These are phyloP conservation scores for Yamadazyma diospyri DNA, from an alignment of 1,139 yeast species.

Conservation along the genomic window DNA sequence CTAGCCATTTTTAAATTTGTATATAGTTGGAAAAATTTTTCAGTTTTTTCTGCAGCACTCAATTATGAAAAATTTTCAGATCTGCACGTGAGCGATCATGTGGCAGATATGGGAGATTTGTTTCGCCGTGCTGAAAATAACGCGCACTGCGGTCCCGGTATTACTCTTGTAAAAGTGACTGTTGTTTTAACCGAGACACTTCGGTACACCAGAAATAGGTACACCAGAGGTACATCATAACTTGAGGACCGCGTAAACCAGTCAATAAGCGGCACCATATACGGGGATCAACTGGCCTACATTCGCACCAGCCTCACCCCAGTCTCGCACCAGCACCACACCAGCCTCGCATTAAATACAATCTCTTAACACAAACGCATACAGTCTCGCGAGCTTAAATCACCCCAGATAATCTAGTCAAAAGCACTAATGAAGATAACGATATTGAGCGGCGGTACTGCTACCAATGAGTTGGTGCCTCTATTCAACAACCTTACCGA, in stretches of 20 bases:
- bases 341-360: too few species aligned
- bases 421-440: conserved; percentile 33
- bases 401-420: too few species aligned
- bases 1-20: conserved; percentile 46
- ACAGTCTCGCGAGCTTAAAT: too few species aligned
- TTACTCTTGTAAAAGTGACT: conserved; percentile 13
- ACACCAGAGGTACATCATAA: neutral
- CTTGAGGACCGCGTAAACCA: too few species aligned
- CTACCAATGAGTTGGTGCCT: conserved; percentile 61
- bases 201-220: conserved; percentile 3
- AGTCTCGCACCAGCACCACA: neutral
- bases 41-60: neutral
- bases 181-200: conserved; percentile 7
- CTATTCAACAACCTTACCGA: conserved; percentile 41
- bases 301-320: neutral
- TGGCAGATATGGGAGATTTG: neutral
- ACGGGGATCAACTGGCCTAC: too few species aligned
- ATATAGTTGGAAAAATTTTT: conserved; percentile 11
- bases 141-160: conserved; percentile 13
- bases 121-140: conserved; percentile 11
- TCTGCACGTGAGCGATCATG: neutral
- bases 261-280: too few species aligned
- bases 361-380: too few species aligned
- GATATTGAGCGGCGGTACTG: conserved; percentile 73
- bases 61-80: conserved; percentile 1